A percentile compares a stretch with the other conserved stretches of the same genome.
These are phyloP conservation scores for Candida dubliniensis DNA, from an alignment of 1,139 yeast species.

Conservation along the genomic window DNA sequence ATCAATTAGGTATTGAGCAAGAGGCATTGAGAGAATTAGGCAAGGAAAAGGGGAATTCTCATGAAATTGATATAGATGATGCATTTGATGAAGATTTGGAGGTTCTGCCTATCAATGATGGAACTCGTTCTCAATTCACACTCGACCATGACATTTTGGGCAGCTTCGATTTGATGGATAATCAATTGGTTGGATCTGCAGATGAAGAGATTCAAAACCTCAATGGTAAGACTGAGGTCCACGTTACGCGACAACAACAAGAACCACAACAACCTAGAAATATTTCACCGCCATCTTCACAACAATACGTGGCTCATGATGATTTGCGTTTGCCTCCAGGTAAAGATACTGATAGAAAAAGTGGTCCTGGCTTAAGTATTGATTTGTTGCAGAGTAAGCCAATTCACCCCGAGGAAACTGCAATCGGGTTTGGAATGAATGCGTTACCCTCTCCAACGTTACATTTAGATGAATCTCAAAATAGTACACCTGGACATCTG, in stretches of 20 bases:
- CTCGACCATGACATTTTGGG: constrained; percentile 9
- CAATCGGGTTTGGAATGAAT: constrained; percentile 2
- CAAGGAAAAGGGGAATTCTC: constrained; percentile 5
- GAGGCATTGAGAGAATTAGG: constrained; percentile 18
- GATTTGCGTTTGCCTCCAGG: background rate
- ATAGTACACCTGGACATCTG: constrained; percentile 3
- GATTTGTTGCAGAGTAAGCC: constrained; percentile 2
- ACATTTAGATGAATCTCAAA: constrained; percentile 1
- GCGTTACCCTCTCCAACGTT: constrained; percentile 6
- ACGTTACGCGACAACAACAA: background rate
- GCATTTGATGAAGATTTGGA: constrained; percentile 8
- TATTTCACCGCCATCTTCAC: background rate
- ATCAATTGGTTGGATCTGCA: constrained; percentile 5
- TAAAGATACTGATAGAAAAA: background rate
- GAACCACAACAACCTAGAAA: background rate
- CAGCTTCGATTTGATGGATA: constrained; percentile 9
- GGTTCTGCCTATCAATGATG: constrained; percentile 7
- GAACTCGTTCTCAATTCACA: constrained; percentile 4
- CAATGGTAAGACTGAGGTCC: background rate
- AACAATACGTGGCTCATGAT: constrained; percentile 1
- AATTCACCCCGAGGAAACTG: constrained; percentile 1
- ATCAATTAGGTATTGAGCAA: constrained; percentile 39
- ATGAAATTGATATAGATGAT: constrained; percentile 8
- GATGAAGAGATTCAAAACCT: constrained; percentile 7
- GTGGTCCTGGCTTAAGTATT: background rate